phyloP scores from a whole-genome alignment of 1,284 basidiomycete species.

The Earliella scabrosa region DNA sequence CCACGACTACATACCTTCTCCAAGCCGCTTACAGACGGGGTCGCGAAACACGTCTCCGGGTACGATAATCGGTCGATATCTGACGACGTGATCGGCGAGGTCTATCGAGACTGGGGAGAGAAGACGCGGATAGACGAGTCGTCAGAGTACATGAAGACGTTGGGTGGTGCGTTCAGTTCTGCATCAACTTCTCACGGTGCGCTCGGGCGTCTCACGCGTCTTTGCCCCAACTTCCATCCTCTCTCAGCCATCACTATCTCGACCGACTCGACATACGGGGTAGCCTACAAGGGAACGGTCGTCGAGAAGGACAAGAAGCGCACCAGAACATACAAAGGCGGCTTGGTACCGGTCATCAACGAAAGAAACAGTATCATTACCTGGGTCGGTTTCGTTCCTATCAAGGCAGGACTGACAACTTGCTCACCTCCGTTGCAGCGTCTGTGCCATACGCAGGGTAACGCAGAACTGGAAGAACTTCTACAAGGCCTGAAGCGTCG shows the following conservation, averaged over 20 bases:
- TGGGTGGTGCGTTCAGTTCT: not conserved
- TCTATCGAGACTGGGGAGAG: not conserved
- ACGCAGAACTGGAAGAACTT: slow-evolving; percentile 23
- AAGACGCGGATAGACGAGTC: not conserved
- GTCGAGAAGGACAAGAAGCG: slow-evolving; percentile 22
- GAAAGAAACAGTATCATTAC: too few species aligned
- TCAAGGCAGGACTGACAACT: too few species aligned
- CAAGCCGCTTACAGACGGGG: not conserved
- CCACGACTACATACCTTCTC: not conserved
- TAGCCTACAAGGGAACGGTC: slow-evolving; percentile 16
- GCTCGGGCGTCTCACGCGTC: too few species aligned
- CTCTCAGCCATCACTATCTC: slow-evolving; percentile 10
- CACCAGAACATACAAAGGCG: slow-evolving; percentile 11
- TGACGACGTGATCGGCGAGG: not conserved
- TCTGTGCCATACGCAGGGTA: slow-evolving; percentile 3
- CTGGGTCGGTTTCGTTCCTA: too few species aligned
- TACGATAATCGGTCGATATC: not conserved
- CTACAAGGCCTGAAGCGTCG: slow-evolving; percentile 22
- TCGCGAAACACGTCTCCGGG: not conserved
- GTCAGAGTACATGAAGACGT: not conserved
- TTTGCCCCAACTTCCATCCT: too few species aligned
- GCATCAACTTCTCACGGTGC: not conserved
- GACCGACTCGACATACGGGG: not conserved
- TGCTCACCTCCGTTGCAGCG: not conserved
- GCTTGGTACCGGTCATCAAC: not conserved